Evolutionary conservation across 2,329 filamentous ascomycete species (phyloP).

Genomic region (Lachnellula subtilissima): DNA sequence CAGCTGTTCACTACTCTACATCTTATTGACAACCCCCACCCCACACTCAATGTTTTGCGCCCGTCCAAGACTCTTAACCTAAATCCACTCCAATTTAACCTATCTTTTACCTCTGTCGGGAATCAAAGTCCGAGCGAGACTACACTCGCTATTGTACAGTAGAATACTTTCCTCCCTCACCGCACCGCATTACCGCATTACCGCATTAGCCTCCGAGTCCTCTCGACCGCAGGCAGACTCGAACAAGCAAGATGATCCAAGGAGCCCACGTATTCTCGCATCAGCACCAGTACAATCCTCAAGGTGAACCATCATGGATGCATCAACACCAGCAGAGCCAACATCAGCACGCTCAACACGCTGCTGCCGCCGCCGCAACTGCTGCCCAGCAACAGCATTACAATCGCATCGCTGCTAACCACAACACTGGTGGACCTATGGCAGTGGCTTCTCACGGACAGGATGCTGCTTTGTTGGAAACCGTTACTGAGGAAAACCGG

Average conservation of each 20-base stretch:
- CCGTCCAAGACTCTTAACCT: neutral
- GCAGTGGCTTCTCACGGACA: constrained; percentile 45
- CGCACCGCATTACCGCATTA: too few relatives aligned
- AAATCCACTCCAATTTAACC: neutral
- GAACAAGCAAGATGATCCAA: constrained; percentile 49
- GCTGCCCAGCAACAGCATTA: constrained; percentile 52
- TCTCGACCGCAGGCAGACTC: constrained; percentile 14
- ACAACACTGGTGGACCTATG: constrained; percentile 42
- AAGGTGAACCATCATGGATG: constrained; percentile 62
- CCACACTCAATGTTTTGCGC: neutral
- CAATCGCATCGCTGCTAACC: constrained; percentile 65
- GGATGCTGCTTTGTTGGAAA: constrained; percentile 56
- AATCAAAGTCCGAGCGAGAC: neutral
- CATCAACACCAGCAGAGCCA: constrained; percentile 48
- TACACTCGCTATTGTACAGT: neutral
- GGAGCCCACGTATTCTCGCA: constrained; percentile 62
- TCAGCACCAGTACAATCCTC: constrained; percentile 57
- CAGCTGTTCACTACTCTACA: too few relatives aligned
- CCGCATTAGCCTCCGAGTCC: constrained; percentile 14
- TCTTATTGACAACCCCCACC: too few relatives aligned
- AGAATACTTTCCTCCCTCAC: too few relatives aligned
- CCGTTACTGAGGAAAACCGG: constrained; percentile 82
- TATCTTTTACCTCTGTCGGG: neutral
- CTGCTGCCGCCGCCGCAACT: constrained; percentile 30
- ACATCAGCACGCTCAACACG: constrained; percentile 37